Evolutionary conservation across 805 yeast genomes (phyloP).

Genomic region (Starmerella etchellsii): DNA sequence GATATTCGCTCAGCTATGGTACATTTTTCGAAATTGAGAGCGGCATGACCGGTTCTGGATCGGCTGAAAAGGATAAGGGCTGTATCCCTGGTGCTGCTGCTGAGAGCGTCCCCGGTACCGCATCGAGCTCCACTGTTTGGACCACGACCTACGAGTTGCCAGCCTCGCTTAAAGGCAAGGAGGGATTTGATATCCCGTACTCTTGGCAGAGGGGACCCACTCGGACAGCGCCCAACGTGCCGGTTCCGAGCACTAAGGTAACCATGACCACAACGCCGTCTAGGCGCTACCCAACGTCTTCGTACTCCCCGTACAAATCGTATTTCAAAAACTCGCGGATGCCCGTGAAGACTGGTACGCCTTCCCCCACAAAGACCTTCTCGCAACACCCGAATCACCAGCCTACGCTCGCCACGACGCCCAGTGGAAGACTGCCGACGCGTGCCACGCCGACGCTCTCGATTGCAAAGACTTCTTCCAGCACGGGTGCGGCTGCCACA

Average conservation of each 20-base stretch:
- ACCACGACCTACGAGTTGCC: constrained; percentile 13
- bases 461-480: not conserved
- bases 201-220: constrained; percentile 64
- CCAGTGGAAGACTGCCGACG: constrained; percentile 53
- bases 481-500: not conserved
- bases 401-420: constrained; percentile 42
- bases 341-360: constrained; percentile 56
- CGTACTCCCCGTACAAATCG: constrained; percentile 49
- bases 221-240: constrained; percentile 86
- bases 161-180: constrained; percentile 8
- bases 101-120: constrained; percentile 14
- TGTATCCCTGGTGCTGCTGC: constrained; percentile 5
- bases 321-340: constrained; percentile 32
- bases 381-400: constrained; percentile 58
- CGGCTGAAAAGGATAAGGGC: constrained; percentile 4
- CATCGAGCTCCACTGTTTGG: constrained; percentile 6
- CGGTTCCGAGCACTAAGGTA: constrained; percentile 63
- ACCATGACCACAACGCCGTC: constrained; percentile 49
- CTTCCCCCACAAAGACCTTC: constrained; percentile 68
- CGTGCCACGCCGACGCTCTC: constrained; percentile 24
- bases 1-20: constrained; percentile 16
- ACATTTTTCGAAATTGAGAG: constrained; percentile 36
- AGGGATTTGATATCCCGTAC: constrained; percentile 41
- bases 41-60: constrained; percentile 56
- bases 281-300: constrained; percentile 52